A percentile compares a stretch with the other conserved stretches of the same genome.
Conservation (phyloP, 441 rosid genomes). For the Erodium moschatum region DNA sequence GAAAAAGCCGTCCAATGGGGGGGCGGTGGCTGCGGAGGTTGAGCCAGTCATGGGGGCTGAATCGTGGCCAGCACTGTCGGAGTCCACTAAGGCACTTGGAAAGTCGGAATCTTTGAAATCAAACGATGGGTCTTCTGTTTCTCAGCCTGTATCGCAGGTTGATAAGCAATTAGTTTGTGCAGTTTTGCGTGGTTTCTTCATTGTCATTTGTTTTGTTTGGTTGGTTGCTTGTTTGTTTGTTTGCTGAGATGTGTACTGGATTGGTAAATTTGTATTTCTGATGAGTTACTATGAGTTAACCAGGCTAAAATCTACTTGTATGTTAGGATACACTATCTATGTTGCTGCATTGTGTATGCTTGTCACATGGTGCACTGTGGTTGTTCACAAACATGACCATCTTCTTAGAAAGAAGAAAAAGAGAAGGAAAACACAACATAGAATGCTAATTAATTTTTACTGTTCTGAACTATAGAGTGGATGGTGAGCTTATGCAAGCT, state of each 20-base stretch:
- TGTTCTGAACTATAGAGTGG: not conserved
- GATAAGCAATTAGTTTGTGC: not conserved
- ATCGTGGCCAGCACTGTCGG: conserved; percentile 81
- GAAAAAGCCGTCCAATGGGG: conserved; percentile 61
- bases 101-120: conserved; percentile 55
- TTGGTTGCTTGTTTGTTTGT: too few species aligned
- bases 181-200: not conserved
- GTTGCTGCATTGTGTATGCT: not conserved
- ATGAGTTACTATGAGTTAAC: too few species aligned
- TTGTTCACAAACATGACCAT: not conserved
- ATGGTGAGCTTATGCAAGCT: not conserved
- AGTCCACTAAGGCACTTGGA: conserved; percentile 48
- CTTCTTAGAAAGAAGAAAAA: not conserved
- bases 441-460: not conserved
- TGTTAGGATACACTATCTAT: not conserved
- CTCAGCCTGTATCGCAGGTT: conserved; percentile 25
- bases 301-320: not conserved
- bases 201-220: too few species aligned
- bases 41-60: conserved; percentile 72
- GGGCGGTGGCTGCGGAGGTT: conserved; percentile 12
- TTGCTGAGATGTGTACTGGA: too few species aligned
- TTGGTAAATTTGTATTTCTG: too few species aligned
- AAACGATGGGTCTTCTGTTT: conserved; percentile 40
- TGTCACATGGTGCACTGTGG: not conserved
- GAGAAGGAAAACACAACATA: not conserved